phyloP scores from a whole-genome alignment of 2,329 filamentous ascomycete genomes.

The Colletotrichum phormii region DNA sequence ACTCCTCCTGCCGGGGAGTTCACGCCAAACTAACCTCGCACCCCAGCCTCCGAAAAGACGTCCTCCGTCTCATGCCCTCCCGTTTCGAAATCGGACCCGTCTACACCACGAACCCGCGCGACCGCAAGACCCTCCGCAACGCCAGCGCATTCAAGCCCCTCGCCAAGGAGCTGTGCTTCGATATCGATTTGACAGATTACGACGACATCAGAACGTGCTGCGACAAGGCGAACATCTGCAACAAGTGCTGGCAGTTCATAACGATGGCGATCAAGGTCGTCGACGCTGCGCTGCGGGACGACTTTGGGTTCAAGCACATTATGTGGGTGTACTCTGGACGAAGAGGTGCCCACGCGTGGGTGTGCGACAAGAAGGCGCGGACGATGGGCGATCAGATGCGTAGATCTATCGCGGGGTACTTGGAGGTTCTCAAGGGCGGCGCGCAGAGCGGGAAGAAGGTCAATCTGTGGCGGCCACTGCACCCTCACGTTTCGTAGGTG shows the following conservation, averaged over 20 bases:
- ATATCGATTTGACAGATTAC: constrained; percentile 99
- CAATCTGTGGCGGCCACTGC: constrained; percentile 84
- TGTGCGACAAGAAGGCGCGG: constrained; percentile 90
- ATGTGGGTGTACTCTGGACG: constrained; percentile 99
- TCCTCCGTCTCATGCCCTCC: constrained; percentile 86
- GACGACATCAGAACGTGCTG: constrained; percentile 97
- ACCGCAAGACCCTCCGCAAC: constrained; percentile 88
- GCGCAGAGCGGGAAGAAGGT: constrained; percentile 88
- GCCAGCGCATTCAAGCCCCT: constrained; percentile 85
- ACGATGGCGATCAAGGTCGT: constrained; percentile 98
- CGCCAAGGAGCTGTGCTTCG: constrained; percentile 95
- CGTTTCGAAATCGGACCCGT: constrained; percentile 99
- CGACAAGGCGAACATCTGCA: constrained; percentile 91
- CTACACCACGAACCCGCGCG: constrained; percentile 92
- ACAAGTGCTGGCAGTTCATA: constrained; percentile 96
- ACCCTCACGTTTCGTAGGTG: constrained; percentile 83
- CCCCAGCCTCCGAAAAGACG: constrained; percentile 85
- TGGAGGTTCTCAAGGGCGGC: constrained; percentile 90
- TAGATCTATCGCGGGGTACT: constrained; percentile 86
- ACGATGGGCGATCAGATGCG: constrained; percentile 87
- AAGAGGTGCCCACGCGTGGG: constrained; percentile 97
- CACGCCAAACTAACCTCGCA: constrained; percentile 10
- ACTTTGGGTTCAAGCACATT: constrained; percentile 97
- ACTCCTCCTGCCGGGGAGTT: background rate
- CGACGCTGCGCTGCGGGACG: constrained; percentile 86